These are phyloP conservation scores for Pleurotus djamor DNA, from an alignment of 768 basidiomycete genomes.

Conservation along the genomic window DNA sequence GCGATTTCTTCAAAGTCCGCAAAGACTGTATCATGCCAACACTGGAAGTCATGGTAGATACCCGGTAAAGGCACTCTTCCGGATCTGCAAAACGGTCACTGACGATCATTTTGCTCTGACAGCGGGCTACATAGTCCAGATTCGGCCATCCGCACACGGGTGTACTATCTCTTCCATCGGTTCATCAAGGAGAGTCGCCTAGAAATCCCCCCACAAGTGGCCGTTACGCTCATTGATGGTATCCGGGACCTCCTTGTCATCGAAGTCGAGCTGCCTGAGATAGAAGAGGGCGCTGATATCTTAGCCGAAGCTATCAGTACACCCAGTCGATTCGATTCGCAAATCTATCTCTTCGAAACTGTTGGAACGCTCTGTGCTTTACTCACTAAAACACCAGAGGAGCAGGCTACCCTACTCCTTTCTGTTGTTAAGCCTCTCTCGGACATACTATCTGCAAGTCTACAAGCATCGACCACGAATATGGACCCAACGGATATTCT, in stretches of 20 bases:
- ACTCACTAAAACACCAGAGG: conserved; percentile 62
- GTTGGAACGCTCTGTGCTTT: conserved; percentile 82
- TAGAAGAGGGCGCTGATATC: conserved; percentile 72
- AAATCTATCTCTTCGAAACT: conserved; percentile 94
- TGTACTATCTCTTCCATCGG: conserved; percentile 90
- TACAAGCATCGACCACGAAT: conserved; percentile 51
- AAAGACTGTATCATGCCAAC: conserved; percentile 86
- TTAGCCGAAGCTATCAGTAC: conserved; percentile 80
- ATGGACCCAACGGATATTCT: conserved; percentile 79
- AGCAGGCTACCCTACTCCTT: conserved; percentile 66
- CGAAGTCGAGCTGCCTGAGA: conserved; percentile 71
- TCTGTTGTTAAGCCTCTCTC: conserved; percentile 83
- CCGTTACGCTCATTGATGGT: conserved; percentile 66
- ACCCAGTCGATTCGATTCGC: conserved; percentile 74
- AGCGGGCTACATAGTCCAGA: conserved; percentile 84
- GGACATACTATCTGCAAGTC: conserved; percentile 60
- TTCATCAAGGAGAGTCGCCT: conserved; percentile 84
- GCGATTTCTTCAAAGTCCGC: conserved; percentile 95
- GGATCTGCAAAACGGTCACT: too few relatives aligned
- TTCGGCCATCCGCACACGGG: conserved; percentile 64
- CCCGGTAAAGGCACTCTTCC: conserved; percentile 50
- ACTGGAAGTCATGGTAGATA: conserved; percentile 84
- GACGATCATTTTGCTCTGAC: background rate
- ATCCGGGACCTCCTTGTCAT: conserved; percentile 79
- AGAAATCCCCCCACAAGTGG: conserved; percentile 74